Base-by-base conservation (phyloP, 805 yeast genomes). In the Sungouiella thailandica region DNA sequence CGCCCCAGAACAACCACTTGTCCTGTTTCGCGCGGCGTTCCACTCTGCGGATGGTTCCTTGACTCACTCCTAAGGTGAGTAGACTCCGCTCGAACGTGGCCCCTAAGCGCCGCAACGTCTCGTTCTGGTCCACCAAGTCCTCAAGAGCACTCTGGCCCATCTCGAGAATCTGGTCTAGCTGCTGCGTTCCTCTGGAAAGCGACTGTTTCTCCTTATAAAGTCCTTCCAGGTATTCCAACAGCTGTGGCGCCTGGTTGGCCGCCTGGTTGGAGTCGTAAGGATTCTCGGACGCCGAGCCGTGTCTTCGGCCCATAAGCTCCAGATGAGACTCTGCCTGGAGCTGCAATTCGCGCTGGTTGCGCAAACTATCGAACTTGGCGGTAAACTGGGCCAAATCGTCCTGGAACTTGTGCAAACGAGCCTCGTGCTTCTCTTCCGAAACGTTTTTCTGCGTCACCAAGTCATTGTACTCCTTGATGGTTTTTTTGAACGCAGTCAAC, bases 91-190 rank as follows among this genome's bases (percentile, higher is more conserved):
- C 75, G 63, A 93, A 69, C 43, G 70, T 75, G 27, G 68, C 60
- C 43, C 82, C 86, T 19, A 90, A 69, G 38, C 67, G 66, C 36
- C 71, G 64, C 36, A 90, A 68, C 18, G 80, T 70, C 49, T 80
- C 82, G 56, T 86, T 85, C 54, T 93, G 97, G 29, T 82, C 88
- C 13, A 83, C 82, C 15, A 93, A 66, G 52, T 89, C 95, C 32
- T 84, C 94, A 44, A 87, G 75, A 2, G 96, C 86, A 31, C 74
- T 72, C 40, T 83, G 76, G 2, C 97, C 97, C 81, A 86, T 83
- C 50, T 85, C 97, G 27, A 93, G 57, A 26, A 93, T 86, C 44
- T 85, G 87, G 54, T 93, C 98, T 40, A 93, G 63, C 53, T 86
- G 95, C 35, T 78, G 78, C 26, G 83, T 78, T 0, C 95, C 88